Evolutionary conservation across 345 rosid species (phyloP).

Genomic region (Brassica incana): DNA sequence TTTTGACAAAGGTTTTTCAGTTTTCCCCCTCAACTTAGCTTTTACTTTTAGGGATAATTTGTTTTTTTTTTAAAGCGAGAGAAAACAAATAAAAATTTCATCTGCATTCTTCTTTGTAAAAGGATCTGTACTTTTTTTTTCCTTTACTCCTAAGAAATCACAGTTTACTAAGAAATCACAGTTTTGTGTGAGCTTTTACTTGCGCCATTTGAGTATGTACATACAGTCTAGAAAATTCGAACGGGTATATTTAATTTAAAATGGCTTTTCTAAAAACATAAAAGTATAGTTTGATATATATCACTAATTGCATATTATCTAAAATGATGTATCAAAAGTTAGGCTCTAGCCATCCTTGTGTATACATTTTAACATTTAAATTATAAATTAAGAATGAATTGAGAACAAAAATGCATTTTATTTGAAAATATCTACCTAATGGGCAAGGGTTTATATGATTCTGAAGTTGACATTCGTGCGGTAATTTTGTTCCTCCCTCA

Average conservation of each 20-base stretch:
- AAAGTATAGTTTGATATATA: too few species aligned
- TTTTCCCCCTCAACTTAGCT: neutral
- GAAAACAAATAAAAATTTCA: slow-evolving; percentile 9
- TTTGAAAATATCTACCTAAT: neutral
- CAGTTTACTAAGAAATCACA: neutral
- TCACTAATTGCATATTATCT: too few species aligned
- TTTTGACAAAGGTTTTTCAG: too few species aligned
- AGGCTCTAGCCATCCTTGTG: too few species aligned
- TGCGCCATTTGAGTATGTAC: neutral
- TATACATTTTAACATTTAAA: neutral
- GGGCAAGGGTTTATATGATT: neutral
- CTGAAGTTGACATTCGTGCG: neutral
- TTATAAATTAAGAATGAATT: too few species aligned
- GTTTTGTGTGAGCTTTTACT: neutral
- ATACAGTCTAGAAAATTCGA: neutral
- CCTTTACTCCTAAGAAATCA: slow-evolving; percentile 26
- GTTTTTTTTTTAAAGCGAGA: neutral
- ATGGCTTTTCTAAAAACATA: neutral
- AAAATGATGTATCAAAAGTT: too few species aligned
- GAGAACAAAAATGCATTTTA: neutral
- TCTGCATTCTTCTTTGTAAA: slow-evolving; percentile 25
- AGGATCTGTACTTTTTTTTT: slow-evolving; percentile 1
- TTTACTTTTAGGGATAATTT: neutral
- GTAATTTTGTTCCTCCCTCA: neutral
- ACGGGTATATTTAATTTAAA: neutral